Evolutionary conservation across 768 basidiomycete species (phyloP), one percentile per base, ranked within the genome.

Genomic region (Phaffia australis): DNA sequence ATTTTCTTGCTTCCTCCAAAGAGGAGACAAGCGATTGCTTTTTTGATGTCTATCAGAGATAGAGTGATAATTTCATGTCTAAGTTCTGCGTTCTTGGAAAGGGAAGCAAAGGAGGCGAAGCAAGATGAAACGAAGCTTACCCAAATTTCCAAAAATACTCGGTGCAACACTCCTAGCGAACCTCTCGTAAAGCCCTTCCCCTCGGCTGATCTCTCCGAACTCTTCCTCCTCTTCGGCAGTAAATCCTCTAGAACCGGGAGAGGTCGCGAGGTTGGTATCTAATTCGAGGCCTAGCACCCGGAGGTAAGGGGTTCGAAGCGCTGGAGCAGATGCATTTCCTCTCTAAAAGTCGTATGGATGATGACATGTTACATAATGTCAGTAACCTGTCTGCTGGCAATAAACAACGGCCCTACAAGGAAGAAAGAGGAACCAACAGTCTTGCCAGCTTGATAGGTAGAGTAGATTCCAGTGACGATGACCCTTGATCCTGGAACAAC

Each of bases 1-100:
- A 95, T 81, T 77, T 99, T 99, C 79, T 92, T 98, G 23, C 92
- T 93, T 7, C 95, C 95, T 32, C 95, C 95, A 71, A 98, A 91
- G 8, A 99, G 79, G n/a, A 99, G 79, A 75, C 94, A 98, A 0
- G 88, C 83, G 58, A 99, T 91, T 5, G 95, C 90, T 71, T 97
- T 99, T 79, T 98, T 99, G 72, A 98, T 98, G 75, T 99, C 95
- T 94, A 68, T 29, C 47, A 35, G 47, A 69, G 18, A 9, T 60
- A 42, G 25, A n/a, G 46, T 15, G 27, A 49, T 42, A 5, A 4
- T 8, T 9, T 19, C 32, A 58, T 1, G 19, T 35, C 29, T n/a
- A 11, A n/a, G 5, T 57, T 42, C 56, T 29, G 23, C 56, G 19
- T n/a, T 21, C 18, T 21, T 1, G 7, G 7, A 30, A 9, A 25